Evolutionary conservation across 768 basidiomycete genomes (phyloP).

Genomic region (Pleurotus platypus): DNA sequence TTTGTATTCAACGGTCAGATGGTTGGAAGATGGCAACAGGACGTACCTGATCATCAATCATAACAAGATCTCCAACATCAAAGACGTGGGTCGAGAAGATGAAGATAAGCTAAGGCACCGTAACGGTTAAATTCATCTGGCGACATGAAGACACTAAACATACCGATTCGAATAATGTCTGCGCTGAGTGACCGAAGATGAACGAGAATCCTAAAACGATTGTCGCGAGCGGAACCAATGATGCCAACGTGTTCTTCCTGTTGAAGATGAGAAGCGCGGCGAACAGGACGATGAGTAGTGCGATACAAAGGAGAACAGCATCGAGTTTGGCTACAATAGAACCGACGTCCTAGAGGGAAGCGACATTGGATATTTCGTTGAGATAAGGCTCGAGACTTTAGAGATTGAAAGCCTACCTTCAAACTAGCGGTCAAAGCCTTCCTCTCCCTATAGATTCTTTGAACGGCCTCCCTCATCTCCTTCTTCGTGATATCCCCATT

Average conservation of each 20-base stretch:
- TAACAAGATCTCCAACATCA: conserved; percentile 77
- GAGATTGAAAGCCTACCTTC: conserved; percentile 38
- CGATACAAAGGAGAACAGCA: conserved; percentile 61
- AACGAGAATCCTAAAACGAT: conserved; percentile 83
- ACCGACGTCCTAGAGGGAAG: conserved; percentile 50
- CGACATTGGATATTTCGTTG: neutral
- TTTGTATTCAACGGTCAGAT: neutral
- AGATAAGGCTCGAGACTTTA: conserved; percentile 8
- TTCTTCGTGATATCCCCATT: conserved; percentile 76
- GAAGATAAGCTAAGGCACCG: conserved; percentile 59
- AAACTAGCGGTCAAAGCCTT: conserved; percentile 68
- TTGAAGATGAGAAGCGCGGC: conserved; percentile 76
- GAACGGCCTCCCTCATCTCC: conserved; percentile 83
- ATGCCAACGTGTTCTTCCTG: conserved; percentile 57
- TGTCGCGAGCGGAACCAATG: conserved; percentile 76
- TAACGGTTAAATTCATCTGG: neutral
- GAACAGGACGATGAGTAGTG: conserved; percentile 59
- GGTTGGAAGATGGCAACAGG: conserved; percentile 1
- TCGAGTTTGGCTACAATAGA: conserved; percentile 78
- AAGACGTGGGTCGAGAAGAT: conserved; percentile 87
- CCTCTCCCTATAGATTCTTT: conserved; percentile 75
- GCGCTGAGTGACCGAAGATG: conserved; percentile 80
- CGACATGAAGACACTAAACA: conserved; percentile 14
- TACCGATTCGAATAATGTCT: conserved; percentile 75
- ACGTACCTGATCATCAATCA: conserved; percentile 70